phyloP scores from a whole-genome alignment of 2,329 filamentous ascomycete genomes.

The Alternaria sp. region DNA sequence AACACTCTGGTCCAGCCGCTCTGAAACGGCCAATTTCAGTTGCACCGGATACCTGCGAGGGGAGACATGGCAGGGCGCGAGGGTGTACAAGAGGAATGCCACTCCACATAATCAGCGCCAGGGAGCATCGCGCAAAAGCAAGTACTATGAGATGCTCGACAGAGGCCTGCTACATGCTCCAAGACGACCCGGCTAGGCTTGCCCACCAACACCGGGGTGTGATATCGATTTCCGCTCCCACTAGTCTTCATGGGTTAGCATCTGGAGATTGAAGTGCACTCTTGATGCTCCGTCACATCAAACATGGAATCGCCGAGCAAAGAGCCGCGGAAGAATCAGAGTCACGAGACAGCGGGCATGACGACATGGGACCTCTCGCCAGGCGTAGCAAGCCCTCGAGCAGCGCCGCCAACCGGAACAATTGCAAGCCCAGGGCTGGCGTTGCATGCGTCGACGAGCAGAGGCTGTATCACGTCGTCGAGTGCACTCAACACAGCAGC shows the following conservation, averaged over 20 bases:
- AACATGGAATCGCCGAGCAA: constrained; percentile 3
- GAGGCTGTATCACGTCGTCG: constrained; percentile 31
- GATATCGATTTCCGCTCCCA: constrained; percentile 14
- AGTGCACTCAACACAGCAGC: constrained; percentile 29
- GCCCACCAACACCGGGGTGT: constrained; percentile 16
- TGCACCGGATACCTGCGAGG: constrained; percentile 44
- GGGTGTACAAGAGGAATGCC: constrained; percentile 45
- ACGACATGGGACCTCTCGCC: neutral
- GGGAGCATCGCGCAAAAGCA: constrained; percentile 42
- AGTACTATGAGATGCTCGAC: constrained; percentile 25
- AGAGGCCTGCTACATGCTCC: constrained; percentile 24
- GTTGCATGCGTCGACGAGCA: constrained; percentile 24
- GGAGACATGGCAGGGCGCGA: constrained; percentile 27
- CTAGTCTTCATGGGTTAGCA: constrained; percentile 23
- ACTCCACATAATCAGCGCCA: constrained; percentile 39
- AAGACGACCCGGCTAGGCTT: constrained; percentile 22
- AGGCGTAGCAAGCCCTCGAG: neutral
- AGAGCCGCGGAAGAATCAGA: constrained; percentile 3
- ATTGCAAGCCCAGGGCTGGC: constrained; percentile 32
- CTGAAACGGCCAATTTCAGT: constrained; percentile 47
- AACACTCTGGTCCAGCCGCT: constrained; percentile 44
- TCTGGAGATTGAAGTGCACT: constrained; percentile 13
- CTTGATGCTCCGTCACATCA: constrained; percentile 7
- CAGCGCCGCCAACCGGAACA: constrained; percentile 23
- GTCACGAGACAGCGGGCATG: constrained; percentile 11